Percentiles rank a stretch among this genome's conserved stretches.
phyloP scores from a whole-genome alignment of 1,284 basidiomycete genomes.

The Irpex sp. region DNA sequence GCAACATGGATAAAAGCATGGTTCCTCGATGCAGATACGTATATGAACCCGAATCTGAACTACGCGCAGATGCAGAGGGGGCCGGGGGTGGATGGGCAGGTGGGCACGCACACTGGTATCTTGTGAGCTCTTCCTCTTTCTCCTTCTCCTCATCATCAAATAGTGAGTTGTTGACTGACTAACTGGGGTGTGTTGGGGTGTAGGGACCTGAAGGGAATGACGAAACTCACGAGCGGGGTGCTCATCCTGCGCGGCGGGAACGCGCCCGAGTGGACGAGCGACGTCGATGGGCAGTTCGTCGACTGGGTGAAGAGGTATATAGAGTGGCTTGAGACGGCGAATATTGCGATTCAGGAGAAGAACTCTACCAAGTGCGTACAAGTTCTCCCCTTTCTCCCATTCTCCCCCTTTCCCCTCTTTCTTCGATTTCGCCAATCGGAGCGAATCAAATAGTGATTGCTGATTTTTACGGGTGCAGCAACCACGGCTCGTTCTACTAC shows the following conservation, averaged over 20 bases:
- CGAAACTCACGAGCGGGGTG: conserved; percentile 53
- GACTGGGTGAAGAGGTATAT: conserved; percentile 46
- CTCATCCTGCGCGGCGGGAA: conserved; percentile 46
- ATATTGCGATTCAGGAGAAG: conserved; percentile 34
- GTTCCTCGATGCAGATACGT: conserved; percentile 55
- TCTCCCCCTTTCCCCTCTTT: no score
- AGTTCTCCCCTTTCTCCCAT: no score
- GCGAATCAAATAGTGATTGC: no score
- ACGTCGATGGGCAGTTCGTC: conserved; percentile 40
- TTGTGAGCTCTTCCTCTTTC: conserved; percentile 29
- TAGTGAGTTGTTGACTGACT: conserved; percentile 2
- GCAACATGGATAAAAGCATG: conserved; percentile 48
- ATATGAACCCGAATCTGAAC: conserved; percentile 65
- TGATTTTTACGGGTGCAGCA: conserved; percentile 19
- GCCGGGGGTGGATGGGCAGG: conserved; percentile 40
- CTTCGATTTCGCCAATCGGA: no score
- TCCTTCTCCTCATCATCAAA: not conserved
- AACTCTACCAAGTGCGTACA: conserved; percentile 44
- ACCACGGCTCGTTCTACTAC: conserved; percentile 33
- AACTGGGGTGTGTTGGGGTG: no score
- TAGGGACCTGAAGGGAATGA: conserved; percentile 51
- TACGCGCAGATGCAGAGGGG: conserved; percentile 66
- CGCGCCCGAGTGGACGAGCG: conserved; percentile 47
- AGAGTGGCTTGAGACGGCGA: conserved; percentile 47
- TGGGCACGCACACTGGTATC: conserved; percentile 54